These are phyloP conservation scores for Malus hybrid DNA, from an alignment of 331 rosid genomes.

Conservation along the genomic window DNA sequence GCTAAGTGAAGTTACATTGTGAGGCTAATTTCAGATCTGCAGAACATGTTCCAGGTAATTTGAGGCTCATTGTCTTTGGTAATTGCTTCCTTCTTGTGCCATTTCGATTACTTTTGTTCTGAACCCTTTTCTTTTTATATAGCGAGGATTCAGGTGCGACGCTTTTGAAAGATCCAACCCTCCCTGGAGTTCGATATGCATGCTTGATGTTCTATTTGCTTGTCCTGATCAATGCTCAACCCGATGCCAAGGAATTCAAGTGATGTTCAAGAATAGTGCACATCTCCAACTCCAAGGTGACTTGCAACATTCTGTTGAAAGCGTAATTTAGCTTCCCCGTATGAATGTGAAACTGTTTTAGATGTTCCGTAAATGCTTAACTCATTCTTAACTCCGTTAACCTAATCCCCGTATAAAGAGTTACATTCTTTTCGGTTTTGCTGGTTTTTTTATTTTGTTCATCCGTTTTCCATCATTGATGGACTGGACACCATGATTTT, in stretches of 20 bases:
- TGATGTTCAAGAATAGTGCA: neutral
- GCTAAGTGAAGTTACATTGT: conserved; percentile 35
- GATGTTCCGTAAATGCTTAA: neutral
- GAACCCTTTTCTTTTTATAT: neutral
- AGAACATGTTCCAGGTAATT: neutral
- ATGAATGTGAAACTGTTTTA: neutral
- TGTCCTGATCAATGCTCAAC: neutral
- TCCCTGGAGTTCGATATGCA: neutral
- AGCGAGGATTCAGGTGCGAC: too few species aligned
- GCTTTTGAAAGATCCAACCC: neutral
- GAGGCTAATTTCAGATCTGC: neutral
- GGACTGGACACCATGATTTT: neutral
- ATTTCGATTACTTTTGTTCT: neutral
- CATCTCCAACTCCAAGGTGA: neutral
- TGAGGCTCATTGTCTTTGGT: neutral
- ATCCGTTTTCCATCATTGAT: neutral
- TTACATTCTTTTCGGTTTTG: too few species aligned
- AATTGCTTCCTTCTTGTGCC: neutral
- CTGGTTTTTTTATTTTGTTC: neutral
- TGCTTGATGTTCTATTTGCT: neutral
- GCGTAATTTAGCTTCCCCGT: neutral
- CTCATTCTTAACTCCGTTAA: neutral
- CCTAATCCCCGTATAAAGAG: neutral
- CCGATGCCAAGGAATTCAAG: neutral
- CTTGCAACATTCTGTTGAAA: neutral